phyloP scores from a whole-genome alignment of 2,329 filamentous ascomycete species.

The Diaporthe humulicola region DNA sequence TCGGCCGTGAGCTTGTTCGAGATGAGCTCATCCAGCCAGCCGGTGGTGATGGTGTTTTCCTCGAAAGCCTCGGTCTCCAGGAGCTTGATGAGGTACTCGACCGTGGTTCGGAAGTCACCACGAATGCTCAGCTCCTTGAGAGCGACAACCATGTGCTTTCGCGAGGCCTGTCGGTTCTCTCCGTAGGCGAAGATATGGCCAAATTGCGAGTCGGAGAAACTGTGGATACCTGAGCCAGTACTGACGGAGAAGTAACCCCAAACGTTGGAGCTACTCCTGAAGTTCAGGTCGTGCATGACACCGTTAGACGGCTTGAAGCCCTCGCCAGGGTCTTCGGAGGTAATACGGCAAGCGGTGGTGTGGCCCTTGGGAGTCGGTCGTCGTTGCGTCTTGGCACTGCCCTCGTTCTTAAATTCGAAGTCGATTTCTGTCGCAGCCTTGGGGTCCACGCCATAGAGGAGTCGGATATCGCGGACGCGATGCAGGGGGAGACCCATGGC shows the following conservation, averaged over 20 bases:
- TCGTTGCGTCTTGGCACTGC: slow-evolving; percentile 86
- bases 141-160: slow-evolving; percentile 99
- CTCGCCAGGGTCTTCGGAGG: slow-evolving; percentile 97
- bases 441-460: slow-evolving; percentile 95
- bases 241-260: slow-evolving; percentile 99
- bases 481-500: slow-evolving; percentile 98
- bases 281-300: slow-evolving; percentile 99
- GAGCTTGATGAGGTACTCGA: slow-evolving; percentile 99
- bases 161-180: slow-evolving; percentile 94
- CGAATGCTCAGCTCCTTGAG: slow-evolving; percentile 99
- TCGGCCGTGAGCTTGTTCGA: slow-evolving; percentile 97
- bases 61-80: slow-evolving; percentile 98
- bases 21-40: slow-evolving; percentile 98
- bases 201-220: slow-evolving; percentile 98
- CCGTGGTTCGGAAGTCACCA: slow-evolving; percentile 98
- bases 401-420: slow-evolving; percentile 93
- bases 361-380: slow-evolving; percentile 95
- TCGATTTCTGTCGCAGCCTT: slow-evolving; percentile 90
- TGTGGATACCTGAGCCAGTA: slow-evolving; percentile 96
- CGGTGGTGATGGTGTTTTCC: slow-evolving; percentile 98
- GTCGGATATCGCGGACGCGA: slow-evolving; percentile 93
- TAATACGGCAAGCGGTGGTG: slow-evolving; percentile 98
- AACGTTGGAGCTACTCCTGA: slow-evolving; percentile 97
- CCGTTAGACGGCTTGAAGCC: slow-evolving; percentile 99
- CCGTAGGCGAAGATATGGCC: slow-evolving; percentile 99